These are phyloP conservation scores for Penicillium cinerascens DNA, from an alignment of 495 filamentous ascomycete genomes.

Conservation along the genomic window DNA sequence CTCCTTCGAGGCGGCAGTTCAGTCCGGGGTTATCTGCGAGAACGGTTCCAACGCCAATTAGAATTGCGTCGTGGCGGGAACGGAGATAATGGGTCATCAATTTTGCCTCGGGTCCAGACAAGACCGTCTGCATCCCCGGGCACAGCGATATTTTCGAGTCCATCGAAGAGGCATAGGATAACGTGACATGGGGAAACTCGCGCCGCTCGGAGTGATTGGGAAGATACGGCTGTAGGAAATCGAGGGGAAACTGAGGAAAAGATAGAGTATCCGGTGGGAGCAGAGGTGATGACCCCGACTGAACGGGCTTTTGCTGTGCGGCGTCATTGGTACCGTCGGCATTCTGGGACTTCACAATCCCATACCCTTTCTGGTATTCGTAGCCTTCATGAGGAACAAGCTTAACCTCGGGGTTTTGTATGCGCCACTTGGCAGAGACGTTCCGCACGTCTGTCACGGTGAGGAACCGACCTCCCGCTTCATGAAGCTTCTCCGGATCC, in stretches of 20 bases:
- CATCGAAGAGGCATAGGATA: slow-evolving; percentile 89
- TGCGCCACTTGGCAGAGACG: slow-evolving; percentile 50
- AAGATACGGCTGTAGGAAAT: slow-evolving; percentile 48
- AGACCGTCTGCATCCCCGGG: slow-evolving; percentile 68
- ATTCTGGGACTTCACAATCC: slow-evolving; percentile 38
- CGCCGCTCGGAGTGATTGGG: slow-evolving; percentile 31
- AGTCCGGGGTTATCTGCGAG: slow-evolving; percentile 79
- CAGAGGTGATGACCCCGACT: slow-evolving; percentile 20
- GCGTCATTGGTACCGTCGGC: slow-evolving; percentile 14
- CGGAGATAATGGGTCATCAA: slow-evolving; percentile 90
- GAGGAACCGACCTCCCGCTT: slow-evolving; percentile 49
- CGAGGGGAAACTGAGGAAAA: slow-evolving; percentile 42
- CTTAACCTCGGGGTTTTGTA: slow-evolving; percentile 46
- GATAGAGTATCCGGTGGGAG: slow-evolving; percentile 44
- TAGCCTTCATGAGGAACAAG: slow-evolving; percentile 50
- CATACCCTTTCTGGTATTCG: slow-evolving; percentile 50
- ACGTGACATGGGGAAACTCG: slow-evolving; percentile 55
- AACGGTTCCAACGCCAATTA: slow-evolving; percentile 80
- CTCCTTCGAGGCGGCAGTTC: slow-evolving; percentile 67
- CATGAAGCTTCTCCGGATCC: slow-evolving; percentile 41
- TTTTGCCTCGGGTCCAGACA: slow-evolving; percentile 80
- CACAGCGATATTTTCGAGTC: slow-evolving; percentile 73
- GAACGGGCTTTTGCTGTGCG: slow-evolving; percentile 8
- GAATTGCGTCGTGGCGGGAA: slow-evolving; percentile 75
- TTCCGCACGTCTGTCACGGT: slow-evolving; percentile 52